These are phyloP conservation scores for Caloboletus inedulis DNA, from an alignment of 1,284 basidiomycete species.

Conservation along the genomic window DNA sequence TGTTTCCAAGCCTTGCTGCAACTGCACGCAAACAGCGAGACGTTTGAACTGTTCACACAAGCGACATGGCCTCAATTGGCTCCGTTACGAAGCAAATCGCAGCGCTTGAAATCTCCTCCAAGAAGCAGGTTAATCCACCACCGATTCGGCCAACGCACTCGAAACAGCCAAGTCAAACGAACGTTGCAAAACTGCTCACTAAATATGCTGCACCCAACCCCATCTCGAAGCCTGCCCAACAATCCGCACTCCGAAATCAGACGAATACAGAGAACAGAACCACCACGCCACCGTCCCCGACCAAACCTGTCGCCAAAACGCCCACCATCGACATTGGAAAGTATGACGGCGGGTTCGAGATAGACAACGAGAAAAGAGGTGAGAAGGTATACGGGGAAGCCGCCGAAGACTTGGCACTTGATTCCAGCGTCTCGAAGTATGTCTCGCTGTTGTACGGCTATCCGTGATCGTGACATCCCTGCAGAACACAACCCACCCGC, in stretches of 20 bases:
- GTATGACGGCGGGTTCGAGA: slow-evolving; percentile 86
- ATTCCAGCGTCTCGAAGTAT: slow-evolving; percentile 67
- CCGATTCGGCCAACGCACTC: slow-evolving; percentile 39
- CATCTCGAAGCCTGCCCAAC: slow-evolving; percentile 36
- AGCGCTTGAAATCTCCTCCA: slow-evolving; percentile 48
- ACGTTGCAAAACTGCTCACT: slow-evolving; percentile 62
- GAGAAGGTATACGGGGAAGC: slow-evolving; percentile 67
- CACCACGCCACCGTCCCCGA: slow-evolving; percentile 22
- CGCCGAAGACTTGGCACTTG: slow-evolving; percentile 71
- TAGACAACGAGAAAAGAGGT: slow-evolving; percentile 68
- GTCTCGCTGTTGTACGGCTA: slow-evolving; percentile 23
- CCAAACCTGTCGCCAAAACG: slow-evolving; percentile 23
- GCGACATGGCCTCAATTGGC: slow-evolving; percentile 42
- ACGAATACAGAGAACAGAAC: slow-evolving; percentile 28
- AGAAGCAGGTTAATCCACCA: slow-evolving; percentile 35
- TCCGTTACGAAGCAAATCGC: slow-evolving; percentile 48
- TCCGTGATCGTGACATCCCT: slow-evolving; percentile 7
- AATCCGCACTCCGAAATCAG: slow-evolving; percentile 42
- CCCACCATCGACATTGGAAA: slow-evolving; percentile 67
- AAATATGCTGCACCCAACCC: slow-evolving; percentile 62
- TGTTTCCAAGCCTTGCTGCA: not conserved
- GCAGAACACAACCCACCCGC: slow-evolving; percentile 64
- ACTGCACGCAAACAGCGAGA: not conserved
- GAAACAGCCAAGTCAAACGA: slow-evolving; percentile 53
- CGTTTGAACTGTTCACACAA: not conserved